Evolutionary conservation across 139 green algal genomes (phyloP), one percentile per base, ranked within the genome.

Genomic region (Nannochloris sp.): DNA sequence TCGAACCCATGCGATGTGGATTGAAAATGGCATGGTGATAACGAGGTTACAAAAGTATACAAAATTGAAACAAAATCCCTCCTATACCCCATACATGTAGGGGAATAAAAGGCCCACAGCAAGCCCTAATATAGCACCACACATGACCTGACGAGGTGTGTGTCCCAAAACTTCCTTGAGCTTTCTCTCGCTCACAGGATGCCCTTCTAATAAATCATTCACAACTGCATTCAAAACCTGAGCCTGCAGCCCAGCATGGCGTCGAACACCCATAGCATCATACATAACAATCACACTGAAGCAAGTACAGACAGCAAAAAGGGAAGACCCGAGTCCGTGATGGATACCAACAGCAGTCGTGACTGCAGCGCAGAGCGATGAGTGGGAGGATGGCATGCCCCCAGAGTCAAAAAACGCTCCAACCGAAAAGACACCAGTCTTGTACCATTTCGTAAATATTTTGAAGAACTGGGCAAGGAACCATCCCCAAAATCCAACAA

Each of bases 231-330:
- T 98, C 44, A 98, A 78, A 37, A 96, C 90, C 71, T 95, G 81
- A 10, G 91, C 91, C 59, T 97, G 91, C 17, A 76, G 44, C 11
- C 91, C 91, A 46, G 93, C 93, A 70, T 98, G 93, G 23, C 82
- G 71, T 26, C 93, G 74, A 37, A 99, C 90, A n/a, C 86, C 86
- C 40, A 93, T 91, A 4, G 93, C 93, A 73, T 99, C 93, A 66
- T 99, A 99, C 93, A 98, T 98, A 14, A 98, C 91, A 33, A 99
- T 95, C 8, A 89, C 70, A 49, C 72, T 94, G 84, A 98, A 96
- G 16, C 75, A 88, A 3, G 96, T 66, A 20, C 69, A 75, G 16
- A 95, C 64, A 0, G 93, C 84, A 70, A 98, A 99, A 3, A 96
- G 62, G 2, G 84, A 58, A 63, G 75, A 89, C 49, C 73, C 74